A percentile compares a stretch with the other conserved stretches of the same genome.
Evolutionary conservation across 805 yeast genomes (phyloP).

Genomic region (Yarrowia keelungensis): DNA sequence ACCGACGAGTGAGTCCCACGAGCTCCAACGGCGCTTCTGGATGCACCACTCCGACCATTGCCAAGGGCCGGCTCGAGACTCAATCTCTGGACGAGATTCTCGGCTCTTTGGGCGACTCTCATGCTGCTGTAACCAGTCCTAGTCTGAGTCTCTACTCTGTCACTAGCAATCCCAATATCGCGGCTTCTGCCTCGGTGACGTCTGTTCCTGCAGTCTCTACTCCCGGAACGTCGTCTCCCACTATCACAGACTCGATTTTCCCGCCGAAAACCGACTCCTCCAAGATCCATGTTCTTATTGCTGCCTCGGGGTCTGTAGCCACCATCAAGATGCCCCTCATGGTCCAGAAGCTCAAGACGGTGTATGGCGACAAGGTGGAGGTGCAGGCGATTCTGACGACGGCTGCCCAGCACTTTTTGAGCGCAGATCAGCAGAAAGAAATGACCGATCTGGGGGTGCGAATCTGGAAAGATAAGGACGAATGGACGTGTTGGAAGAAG

Average conservation of each 20-base stretch:
- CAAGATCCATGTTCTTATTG: conserved; percentile 85
- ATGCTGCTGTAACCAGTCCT: not conserved
- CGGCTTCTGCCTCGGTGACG: not conserved
- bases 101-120: conserved; percentile 11
- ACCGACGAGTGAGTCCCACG: conserved; percentile 23
- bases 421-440: not conserved
- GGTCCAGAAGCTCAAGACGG: conserved; percentile 82
- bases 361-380: conserved; percentile 77
- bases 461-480: conserved; percentile 92
- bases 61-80: conserved; percentile 20
- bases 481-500: conserved; percentile 61
- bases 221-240: not conserved
- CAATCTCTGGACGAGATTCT: conserved; percentile 26
- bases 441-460: conserved; percentile 55
- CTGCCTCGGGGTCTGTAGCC: conserved; percentile 96
- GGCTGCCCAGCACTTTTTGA: conserved; percentile 48
- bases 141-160: not conserved
- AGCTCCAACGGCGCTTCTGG: conserved; percentile 23
- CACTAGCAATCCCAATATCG: not conserved
- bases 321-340: conserved; percentile 91
- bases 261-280: conserved; percentile 31
- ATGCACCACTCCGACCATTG: conserved; percentile 14
- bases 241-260: not conserved
- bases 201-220: not conserved
- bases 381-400: conserved; percentile 83